Evolutionary conservation across 495 filamentous ascomycete species (phyloP).

Genomic region (Saxophila tyrrhenica): DNA sequence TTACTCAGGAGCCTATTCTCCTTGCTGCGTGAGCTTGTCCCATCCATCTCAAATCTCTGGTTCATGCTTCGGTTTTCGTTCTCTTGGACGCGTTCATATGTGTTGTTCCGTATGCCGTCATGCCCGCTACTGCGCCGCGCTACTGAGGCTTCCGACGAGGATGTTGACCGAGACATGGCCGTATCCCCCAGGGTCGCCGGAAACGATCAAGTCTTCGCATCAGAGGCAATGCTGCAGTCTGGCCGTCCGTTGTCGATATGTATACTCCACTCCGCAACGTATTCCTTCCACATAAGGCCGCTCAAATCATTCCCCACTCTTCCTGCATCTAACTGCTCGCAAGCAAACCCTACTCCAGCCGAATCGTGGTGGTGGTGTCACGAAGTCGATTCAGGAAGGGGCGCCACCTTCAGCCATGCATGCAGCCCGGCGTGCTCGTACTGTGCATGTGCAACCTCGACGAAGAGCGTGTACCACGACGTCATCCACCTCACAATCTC

Average conservation of each 20-base stretch:
- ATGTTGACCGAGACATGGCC: neutral
- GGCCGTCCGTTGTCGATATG: too few relatives aligned
- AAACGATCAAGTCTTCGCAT: neutral
- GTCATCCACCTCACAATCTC: neutral
- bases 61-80: slow-evolving; percentile 14
- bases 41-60: slow-evolving; percentile 15
- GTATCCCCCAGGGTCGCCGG: neutral
- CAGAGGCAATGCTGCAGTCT: neutral
- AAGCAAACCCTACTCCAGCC: neutral
- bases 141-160: slow-evolving; percentile 2
- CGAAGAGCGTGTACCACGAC: neutral
- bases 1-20: slow-evolving; percentile 8
- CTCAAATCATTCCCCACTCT: too few relatives aligned
- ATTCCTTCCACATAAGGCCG: too few relatives aligned
- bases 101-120: slow-evolving; percentile 14
- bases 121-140: slow-evolving; percentile 4
- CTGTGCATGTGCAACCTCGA: neutral
- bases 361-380: neutral
- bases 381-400: neutral
- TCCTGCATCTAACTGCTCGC: too few relatives aligned
- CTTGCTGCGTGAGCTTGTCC: too few relatives aligned
- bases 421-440: neutral
- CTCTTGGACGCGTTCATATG: slow-evolving; percentile 4
- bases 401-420: neutral
- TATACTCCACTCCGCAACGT: too few relatives aligned